Base-by-base conservation (phyloP, 1,284 basidiomycete genomes). In the Ceratobasidium sp. region DNA sequence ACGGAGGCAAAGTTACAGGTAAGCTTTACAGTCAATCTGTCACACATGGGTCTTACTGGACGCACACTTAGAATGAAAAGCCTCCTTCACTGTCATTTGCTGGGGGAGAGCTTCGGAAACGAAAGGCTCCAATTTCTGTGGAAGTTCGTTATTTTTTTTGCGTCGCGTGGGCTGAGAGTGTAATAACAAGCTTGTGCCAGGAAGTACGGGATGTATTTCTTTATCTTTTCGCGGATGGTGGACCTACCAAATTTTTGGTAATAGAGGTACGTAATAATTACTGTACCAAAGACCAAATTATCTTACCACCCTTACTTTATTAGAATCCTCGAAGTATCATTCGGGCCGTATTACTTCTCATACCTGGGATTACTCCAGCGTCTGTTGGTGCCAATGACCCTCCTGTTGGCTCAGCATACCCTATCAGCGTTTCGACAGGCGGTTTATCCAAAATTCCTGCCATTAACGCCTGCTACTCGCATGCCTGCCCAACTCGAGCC, bases 401-500 rank as follows among this genome's bases (percentile, higher is more conserved):
- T 93, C 1, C 93, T 91, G 37, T 52, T n/a, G 29, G 65, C 69
- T 66, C 69, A 22, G 64, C 77, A 29, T 69, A 73, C 64, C 73
- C 56, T 6, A 40, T 77, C 34, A n/a, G 52, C 61, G 51, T 77
- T 54, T 56, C 40, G 49, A 25, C 59, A 29, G 67, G 40, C 11
- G 52, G 43, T 2, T 22, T 83, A 1, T 81, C 83, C 0, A 81
- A 84, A 8, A 82, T 97, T 1, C 93, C 95, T 0, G 92, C 95
- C 80, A 90, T 98, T 61, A 87, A 91, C 0, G 89, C 88, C 17
- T 92, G 95, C 0, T 98, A 97, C 85, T 93, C 93, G 73, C 95
- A 97, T 84, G 95, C 94, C 2, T 95, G 93, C 80, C 96, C 96
- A 0, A 96, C 95, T 0, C 89, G 91, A 49, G 95, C 95, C 0